Conservation (phyloP, 169 alveolate genomes). For the Plasmodium fragile region DNA sequence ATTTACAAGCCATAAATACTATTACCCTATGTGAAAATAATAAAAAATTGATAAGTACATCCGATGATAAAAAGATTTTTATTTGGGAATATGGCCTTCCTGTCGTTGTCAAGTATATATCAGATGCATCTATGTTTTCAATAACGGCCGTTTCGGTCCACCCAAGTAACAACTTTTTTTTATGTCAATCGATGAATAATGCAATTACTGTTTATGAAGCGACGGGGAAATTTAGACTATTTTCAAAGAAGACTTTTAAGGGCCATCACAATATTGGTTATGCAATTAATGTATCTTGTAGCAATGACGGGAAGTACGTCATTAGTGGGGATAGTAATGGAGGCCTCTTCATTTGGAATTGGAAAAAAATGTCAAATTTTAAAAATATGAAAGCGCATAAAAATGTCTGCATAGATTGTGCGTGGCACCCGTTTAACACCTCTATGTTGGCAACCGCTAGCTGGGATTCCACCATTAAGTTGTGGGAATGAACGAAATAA, state of each 20-base stretch:
- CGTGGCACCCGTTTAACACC: conserved; percentile 97
- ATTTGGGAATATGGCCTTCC: conserved; percentile 98
- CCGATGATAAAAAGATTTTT: conserved; percentile 96
- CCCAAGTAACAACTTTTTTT: conserved; percentile 94
- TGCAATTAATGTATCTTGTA: conserved; percentile 94
- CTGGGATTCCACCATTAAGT: conserved; percentile 97
- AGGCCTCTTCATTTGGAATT: conserved; percentile 96
- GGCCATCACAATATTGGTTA: conserved; percentile 96
- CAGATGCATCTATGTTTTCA: conserved; percentile 96
- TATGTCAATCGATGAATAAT: conserved; percentile 96
- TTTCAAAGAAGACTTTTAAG: conserved; percentile 94
- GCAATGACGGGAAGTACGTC: conserved; percentile 96
- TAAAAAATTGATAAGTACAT: conserved; percentile 93
- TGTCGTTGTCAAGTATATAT: conserved; percentile 95
- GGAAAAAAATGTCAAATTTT: conserved; percentile 94
- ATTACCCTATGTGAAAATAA: conserved; percentile 94
- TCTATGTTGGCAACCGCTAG: conserved; percentile 96
- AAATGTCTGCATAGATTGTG: conserved; percentile 94
- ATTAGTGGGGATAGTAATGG: conserved; percentile 97
- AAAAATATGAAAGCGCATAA: conserved; percentile 95
- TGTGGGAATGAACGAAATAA: conserved; percentile 92
- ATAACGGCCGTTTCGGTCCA: conserved; percentile 94
- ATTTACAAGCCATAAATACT: conserved; percentile 94
- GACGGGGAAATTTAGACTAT: conserved; percentile 88
- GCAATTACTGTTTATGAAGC: conserved; percentile 95